These are phyloP conservation scores for Beverwykella pulmonaria DNA, from an alignment of 495 filamentous ascomycete genomes.

Conservation along the genomic window DNA sequence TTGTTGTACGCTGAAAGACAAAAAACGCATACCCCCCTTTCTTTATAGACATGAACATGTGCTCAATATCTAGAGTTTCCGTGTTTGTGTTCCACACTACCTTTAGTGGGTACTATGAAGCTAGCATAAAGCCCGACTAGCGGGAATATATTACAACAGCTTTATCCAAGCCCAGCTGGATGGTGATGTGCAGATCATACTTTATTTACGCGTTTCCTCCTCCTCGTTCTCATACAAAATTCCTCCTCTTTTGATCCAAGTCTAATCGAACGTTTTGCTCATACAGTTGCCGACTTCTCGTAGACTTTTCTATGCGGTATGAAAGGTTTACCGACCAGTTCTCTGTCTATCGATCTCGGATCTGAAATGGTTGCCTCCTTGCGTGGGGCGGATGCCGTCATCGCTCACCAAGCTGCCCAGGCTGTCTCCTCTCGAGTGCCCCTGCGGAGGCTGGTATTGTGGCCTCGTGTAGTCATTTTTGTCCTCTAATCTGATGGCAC, in stretches of 20 bases:
- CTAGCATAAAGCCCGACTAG: neutral
- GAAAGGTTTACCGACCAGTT: conserved; percentile 30
- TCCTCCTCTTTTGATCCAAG: neutral
- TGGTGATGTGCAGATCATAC: neutral
- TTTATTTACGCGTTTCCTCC: neutral
- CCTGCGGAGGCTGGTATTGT: conserved; percentile 6
- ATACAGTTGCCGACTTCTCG: too few species aligned
- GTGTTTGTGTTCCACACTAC: too few species aligned
- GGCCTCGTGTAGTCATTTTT: neutral
- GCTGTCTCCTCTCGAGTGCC: conserved; percentile 25
- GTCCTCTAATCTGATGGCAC: conserved; percentile 36
- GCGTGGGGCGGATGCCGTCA: conserved; percentile 33
- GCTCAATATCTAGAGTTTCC: too few species aligned
- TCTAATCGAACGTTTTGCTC: neutral
- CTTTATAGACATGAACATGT: too few species aligned
- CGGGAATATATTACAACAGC: neutral
- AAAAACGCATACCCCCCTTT: too few species aligned
- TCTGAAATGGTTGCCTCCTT: conserved; percentile 34
- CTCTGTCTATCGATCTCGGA: conserved; percentile 36
- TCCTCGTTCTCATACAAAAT: neutral
- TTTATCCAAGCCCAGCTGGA: neutral
- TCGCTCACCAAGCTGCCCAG: conserved; percentile 38
- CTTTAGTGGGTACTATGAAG: too few species aligned
- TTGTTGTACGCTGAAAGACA: too few species aligned
- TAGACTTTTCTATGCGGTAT: neutral